phyloP scores from a whole-genome alignment of 1,139 yeast species.

The Kluyveromyces marxianus region DNA sequence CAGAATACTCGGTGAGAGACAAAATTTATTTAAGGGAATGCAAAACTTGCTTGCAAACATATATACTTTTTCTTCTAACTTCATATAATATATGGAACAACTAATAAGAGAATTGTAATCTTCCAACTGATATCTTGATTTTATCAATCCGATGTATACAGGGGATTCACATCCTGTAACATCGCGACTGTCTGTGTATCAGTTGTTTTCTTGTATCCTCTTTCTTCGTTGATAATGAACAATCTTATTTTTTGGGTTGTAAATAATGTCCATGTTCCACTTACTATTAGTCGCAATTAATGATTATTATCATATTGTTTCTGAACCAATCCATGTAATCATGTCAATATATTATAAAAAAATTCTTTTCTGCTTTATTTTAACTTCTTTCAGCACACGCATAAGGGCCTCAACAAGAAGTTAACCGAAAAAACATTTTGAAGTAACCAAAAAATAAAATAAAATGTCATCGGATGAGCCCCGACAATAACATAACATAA shows the following conservation, averaged over 20 bases:
- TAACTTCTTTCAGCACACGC: not conserved
- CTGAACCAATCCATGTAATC: not conserved
- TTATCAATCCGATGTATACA: not conserved
- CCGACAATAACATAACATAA: no score
- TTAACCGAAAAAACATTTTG: no score
- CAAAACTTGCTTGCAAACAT: not conserved
- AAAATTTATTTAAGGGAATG: not conserved
- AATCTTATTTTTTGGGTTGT: not conserved
- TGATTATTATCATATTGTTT: not conserved
- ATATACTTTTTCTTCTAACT: constrained; percentile 6
- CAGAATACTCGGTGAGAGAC: constrained; percentile 4
- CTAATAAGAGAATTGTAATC: constrained; percentile 1
- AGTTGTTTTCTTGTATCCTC: not conserved
- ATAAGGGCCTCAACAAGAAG: no score
- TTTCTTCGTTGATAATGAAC: not conserved
- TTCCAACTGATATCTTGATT: not conserved
- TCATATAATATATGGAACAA: constrained; percentile 5
- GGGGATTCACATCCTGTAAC: not conserved
- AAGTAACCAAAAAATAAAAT: no score
- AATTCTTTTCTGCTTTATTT: not conserved
- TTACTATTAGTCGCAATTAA: constrained; percentile 1
- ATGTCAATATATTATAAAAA: not conserved
- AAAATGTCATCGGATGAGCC: no score
- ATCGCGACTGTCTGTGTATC: not conserved
- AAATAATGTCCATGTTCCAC: constrained; percentile 1